Percentiles rank a stretch among this genome's conserved stretches.
These are phyloP conservation scores for Blastobotrys terrestris DNA, from an alignment of 805 yeast genomes.

Conservation along the genomic window DNA sequence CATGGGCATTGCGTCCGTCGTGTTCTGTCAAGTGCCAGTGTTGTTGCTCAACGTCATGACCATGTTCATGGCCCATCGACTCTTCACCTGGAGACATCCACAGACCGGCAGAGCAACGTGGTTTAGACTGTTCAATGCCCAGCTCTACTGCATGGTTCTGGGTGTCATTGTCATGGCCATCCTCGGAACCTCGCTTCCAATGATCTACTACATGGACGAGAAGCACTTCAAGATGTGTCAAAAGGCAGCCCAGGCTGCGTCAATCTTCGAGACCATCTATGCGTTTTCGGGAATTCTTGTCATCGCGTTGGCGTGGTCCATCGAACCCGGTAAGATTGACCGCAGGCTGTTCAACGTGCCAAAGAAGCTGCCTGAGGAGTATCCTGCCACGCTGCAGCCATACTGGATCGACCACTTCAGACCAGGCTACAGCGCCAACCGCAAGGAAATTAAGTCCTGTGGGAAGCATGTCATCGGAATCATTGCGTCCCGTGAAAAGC, in stretches of 20 bases:
- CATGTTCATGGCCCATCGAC: slow-evolving; percentile 61
- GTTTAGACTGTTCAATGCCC: slow-evolving; percentile 38
- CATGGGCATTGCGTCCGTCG: slow-evolving; percentile 52
- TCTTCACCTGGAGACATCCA: slow-evolving; percentile 75
- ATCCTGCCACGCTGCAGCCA: slow-evolving; percentile 46
- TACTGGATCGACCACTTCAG: slow-evolving; percentile 56
- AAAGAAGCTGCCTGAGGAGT: slow-evolving; percentile 7
- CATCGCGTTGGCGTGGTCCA: slow-evolving; percentile 44
- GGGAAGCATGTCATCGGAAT: slow-evolving; percentile 1
- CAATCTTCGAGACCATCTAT: slow-evolving; percentile 43
- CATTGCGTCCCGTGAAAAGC: slow-evolving; percentile 1
- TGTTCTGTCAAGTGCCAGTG: slow-evolving; percentile 51
- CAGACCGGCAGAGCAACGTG: slow-evolving; percentile 48
- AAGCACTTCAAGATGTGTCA: slow-evolving; percentile 44
- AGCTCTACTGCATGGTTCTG: slow-evolving; percentile 47
- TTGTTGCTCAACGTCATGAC: slow-evolving; percentile 54
- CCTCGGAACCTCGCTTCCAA: slow-evolving; percentile 56
- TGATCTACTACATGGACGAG: slow-evolving; percentile 46
- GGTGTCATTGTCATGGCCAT: slow-evolving; percentile 62
- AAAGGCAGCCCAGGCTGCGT: slow-evolving; percentile 48
- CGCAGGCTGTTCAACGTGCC: slow-evolving; percentile 23
- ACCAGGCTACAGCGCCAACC: not conserved
- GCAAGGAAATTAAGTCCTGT: not conserved
- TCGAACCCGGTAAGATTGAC: slow-evolving; percentile 50
- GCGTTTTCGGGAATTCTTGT: slow-evolving; percentile 48